A percentile compares a stretch with the other conserved stretches of the same genome.
Evolutionary conservation across 2,329 filamentous ascomycete genomes (phyloP).

Genomic region (Penicillium brevicompactum): DNA sequence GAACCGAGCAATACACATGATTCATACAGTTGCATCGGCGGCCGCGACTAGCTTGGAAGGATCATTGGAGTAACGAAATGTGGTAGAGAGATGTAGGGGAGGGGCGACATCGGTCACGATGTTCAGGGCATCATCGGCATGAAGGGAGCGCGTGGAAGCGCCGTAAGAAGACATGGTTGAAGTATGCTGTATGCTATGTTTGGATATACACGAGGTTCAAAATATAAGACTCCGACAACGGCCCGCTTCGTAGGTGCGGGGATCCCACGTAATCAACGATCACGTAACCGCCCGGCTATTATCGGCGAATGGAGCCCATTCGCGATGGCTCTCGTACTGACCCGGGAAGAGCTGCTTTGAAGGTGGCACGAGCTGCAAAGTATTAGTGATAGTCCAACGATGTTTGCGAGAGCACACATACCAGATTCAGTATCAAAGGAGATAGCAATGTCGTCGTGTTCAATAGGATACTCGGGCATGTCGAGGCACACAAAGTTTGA

Average conservation of each 20-base stretch:
- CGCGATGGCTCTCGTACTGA: conserved; percentile 42
- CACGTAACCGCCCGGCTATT: conserved; percentile 20
- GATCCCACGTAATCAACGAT: conserved; percentile 13
- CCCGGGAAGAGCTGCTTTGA: conserved; percentile 42
- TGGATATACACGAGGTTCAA: background rate
- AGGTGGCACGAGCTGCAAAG: conserved; percentile 38
- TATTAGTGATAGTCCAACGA: background rate
- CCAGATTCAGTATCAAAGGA: conserved; percentile 78
- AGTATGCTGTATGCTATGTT: conserved; percentile 16
- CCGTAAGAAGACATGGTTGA: conserved; percentile 30
- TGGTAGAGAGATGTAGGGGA: conserved; percentile 87
- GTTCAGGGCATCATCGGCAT: conserved; percentile 79
- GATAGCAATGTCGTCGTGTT: conserved; percentile 89
- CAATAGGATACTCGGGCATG: conserved; percentile 83
- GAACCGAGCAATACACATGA: background rate
- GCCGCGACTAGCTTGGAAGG: conserved; percentile 64
- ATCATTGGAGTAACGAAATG: conserved; percentile 77
- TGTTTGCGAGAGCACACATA: conserved; percentile 49
- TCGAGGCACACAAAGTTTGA: conserved; percentile 82
- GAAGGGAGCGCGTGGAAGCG: conserved; percentile 72
- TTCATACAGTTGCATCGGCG: conserved; percentile 57
- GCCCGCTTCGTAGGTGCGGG: conserved; percentile 12
- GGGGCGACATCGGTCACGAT: conserved; percentile 79
- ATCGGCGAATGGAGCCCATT: conserved; percentile 45
- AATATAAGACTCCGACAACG: conserved; percentile 12